These are phyloP conservation scores for Alternaria angustiovoidea DNA, from an alignment of 2,329 filamentous ascomycete genomes.

Conservation along the genomic window DNA sequence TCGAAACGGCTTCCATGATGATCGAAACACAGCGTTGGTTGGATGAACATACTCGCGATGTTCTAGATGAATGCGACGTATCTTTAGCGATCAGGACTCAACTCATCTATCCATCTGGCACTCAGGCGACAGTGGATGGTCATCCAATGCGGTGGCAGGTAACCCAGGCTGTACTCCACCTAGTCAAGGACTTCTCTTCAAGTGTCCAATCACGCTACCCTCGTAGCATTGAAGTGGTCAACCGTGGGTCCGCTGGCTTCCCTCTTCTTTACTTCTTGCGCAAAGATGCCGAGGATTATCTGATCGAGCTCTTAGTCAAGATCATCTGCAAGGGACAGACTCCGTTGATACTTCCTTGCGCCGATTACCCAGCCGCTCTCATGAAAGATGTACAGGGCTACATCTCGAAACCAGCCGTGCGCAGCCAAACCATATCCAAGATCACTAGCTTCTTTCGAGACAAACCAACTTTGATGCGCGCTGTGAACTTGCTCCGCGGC, in stretches of 20 bases:
- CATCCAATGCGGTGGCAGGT: slow-evolving; percentile 53
- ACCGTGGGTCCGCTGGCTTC: slow-evolving; percentile 51
- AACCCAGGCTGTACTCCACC: slow-evolving; percentile 46
- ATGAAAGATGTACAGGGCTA: slow-evolving; percentile 42
- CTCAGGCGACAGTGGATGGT: slow-evolving; percentile 51
- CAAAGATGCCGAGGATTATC: slow-evolving; percentile 42
- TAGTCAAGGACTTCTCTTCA: slow-evolving; percentile 37
- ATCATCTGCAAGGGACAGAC: slow-evolving; percentile 44
- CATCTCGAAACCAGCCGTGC: slow-evolving; percentile 40
- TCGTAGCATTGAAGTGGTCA: slow-evolving; percentile 60
- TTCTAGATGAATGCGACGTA: slow-evolving; percentile 69
- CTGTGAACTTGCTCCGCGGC: slow-evolving; percentile 67
- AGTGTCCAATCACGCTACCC: slow-evolving; percentile 53
- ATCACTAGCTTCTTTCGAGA: slow-evolving; percentile 45
- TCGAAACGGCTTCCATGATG: slow-evolving; percentile 57
- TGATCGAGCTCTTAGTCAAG: slow-evolving; percentile 40
- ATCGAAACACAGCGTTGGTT: slow-evolving; percentile 62
- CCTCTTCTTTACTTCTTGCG: slow-evolving; percentile 66
- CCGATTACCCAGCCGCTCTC: slow-evolving; percentile 17
- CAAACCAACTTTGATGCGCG: slow-evolving; percentile 53
- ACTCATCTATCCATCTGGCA: slow-evolving; percentile 56
- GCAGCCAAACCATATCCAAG: slow-evolving; percentile 16
- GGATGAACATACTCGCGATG: slow-evolving; percentile 61
- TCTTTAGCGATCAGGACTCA: slow-evolving; percentile 54
- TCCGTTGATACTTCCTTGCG: slow-evolving; percentile 35